Conservation (phyloP, 139 green algal genomes). For the Chlamydomonas sp. region DNA sequence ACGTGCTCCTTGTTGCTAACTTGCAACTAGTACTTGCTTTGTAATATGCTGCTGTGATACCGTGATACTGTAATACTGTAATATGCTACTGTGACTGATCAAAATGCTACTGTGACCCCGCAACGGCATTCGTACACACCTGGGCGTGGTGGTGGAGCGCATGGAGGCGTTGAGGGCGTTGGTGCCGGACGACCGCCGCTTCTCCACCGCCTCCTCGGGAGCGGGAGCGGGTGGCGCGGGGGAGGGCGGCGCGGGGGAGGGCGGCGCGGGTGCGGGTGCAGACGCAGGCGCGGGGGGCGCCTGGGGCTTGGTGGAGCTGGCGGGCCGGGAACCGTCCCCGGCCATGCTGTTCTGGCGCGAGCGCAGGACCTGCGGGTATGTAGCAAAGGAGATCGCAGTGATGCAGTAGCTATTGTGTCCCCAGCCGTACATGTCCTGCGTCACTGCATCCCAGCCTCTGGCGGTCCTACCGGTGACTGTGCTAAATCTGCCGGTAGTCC, state of each 20-base stretch:
- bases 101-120: no score
- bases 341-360: constrained; percentile 28
- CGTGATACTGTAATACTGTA: no score
- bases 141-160: no score
- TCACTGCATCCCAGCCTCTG: no score
- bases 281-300: not conserved
- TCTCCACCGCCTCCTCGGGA: not conserved
- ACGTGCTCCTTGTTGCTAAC: no score
- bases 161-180: not conserved
- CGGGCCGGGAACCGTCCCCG: not conserved
- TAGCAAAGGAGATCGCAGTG: not conserved
- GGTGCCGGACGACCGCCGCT: not conserved
- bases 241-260: not conserved
- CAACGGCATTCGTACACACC: no score
- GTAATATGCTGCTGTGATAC: no score
- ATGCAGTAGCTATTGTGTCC: not conserved
- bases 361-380: constrained; percentile 13
- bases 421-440: no score
- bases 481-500: no score
- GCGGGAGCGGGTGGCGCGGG: not conserved
- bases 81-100: no score
- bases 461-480: no score
- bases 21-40: no score
- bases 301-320: not conserved
- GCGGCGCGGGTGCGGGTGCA: not conserved